Evolutionary conservation across 257 asterid species (phyloP), one percentile per base, ranked within the genome.

Genomic region (Lantana camara): DNA sequence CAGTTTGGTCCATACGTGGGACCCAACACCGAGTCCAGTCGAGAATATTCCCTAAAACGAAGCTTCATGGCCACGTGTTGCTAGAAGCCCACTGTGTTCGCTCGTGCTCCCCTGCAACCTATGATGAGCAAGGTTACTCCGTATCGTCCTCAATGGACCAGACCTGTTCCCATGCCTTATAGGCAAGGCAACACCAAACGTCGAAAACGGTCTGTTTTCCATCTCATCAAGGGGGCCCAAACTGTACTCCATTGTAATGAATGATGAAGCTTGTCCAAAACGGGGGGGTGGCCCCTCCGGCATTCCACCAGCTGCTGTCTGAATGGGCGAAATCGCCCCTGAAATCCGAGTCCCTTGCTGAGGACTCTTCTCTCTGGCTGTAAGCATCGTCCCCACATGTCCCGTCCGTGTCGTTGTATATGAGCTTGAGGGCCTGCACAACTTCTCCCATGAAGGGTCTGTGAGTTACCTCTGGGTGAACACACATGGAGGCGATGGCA

Each of bases 401-500:
- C 71, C 80, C 98, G 11, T 83, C 95, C 4, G 85, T 66, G 63
- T 92, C 95, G 1, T 87, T 85, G 80, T 82, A 92, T 62, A 92
- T 85, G 70, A 93, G 98, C 77, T 93, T 93, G 41, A 93, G 95
- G 2, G 98, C 96, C 81, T 93, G 98, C 46, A 93, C 97, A 0
- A 87, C 97, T 80, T 93, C 98, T 24, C 98, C 96, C 98, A 93
- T 93, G 70, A 93, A 93, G n/a, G 98, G 97, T 22, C 98, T 66
- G 14, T 89, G 94, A 63, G 96, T 87, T 54, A 92, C 98, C 91
- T 89, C 95, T 0, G 94, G 82, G 77, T 87, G 98, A 29, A 93
- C 98, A 23, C 98, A 93, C 95, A 89, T 87, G 21, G 95, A 89
- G 66, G 97, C 97, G 49, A 93, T 90, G 38, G 97, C 88, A 15